Evolutionary conservation across 1,284 basidiomycete species (phyloP).

Genomic region (Cutaneotrichosporon sp.): DNA sequence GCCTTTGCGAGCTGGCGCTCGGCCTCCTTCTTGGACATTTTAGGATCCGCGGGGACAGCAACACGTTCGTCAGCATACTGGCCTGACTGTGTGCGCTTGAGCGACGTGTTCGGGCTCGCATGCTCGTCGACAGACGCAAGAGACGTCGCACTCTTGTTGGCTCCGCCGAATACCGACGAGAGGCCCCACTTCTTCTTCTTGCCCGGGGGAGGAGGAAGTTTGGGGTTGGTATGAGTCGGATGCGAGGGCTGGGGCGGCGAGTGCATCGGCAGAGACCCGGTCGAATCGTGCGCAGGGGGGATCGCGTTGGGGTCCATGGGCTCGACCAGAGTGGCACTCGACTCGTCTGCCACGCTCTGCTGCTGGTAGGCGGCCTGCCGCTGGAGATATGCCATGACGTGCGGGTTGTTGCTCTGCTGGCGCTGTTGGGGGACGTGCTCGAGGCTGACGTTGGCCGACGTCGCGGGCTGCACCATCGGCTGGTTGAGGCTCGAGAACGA

Average conservation of each 20-base stretch:
- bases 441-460: neutral
- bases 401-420: conserved; percentile 11
- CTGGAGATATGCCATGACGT: conserved; percentile 27
- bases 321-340: too few species aligned
- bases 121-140: conserved; percentile 59
- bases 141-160: conserved; percentile 54
- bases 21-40: conserved; percentile 85
- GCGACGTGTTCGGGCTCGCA: conserved; percentile 42
- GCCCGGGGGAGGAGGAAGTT: conserved; percentile 22
- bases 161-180: conserved; percentile 62
- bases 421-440: neutral
- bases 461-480: neutral
- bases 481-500: neutral
- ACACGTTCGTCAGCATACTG: conserved; percentile 59
- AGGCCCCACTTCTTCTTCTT: conserved; percentile 51
- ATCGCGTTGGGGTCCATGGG: neutral
- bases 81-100: conserved; percentile 81
- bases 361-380: conserved; percentile 24
- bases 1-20: conserved; percentile 80
- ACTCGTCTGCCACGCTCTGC: conserved; percentile 9
- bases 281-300: neutral
- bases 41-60: conserved; percentile 55
- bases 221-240: neutral
- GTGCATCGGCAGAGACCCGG: neutral
- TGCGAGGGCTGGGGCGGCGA: neutral